A percentile compares a stretch with the other conserved stretches of the same genome.
phyloP scores from a whole-genome alignment of 768 basidiomycete species.

The Dentipellis fragilis region DNA sequence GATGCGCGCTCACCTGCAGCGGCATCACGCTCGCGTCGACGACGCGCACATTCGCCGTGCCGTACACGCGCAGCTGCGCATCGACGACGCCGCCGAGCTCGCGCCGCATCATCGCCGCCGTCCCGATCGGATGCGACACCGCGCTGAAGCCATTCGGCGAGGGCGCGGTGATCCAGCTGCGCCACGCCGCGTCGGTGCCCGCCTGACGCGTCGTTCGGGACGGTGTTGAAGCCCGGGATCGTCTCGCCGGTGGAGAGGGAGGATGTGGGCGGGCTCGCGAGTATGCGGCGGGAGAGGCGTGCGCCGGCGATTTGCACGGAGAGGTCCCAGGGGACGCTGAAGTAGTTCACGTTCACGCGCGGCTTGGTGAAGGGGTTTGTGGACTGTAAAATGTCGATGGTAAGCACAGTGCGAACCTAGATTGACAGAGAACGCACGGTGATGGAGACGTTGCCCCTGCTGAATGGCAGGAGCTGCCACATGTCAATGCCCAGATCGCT shows the following conservation, averaged over 20 bases:
- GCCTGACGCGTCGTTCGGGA: not conserved
- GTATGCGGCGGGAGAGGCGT: conserved; percentile 11
- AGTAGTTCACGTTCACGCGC: conserved; percentile 39
- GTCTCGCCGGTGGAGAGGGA: not conserved
- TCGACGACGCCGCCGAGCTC: conserved; percentile 17
- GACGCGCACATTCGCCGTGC: conserved; percentile 56
- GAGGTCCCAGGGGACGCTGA: conserved; percentile 37
- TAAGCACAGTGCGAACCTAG: too few relatives aligned
- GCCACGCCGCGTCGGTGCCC: not conserved
- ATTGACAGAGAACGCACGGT: conserved; percentile 20
- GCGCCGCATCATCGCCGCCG: conserved; percentile 15
- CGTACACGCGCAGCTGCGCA: conserved; percentile 24
- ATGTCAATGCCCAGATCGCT: conserved; percentile 37
- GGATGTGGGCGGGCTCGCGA: not conserved
- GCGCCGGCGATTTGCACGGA: conserved; percentile 42
- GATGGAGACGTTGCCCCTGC: conserved; percentile 39
- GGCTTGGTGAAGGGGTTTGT: conserved; percentile 39
- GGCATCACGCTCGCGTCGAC: conserved; percentile 63
- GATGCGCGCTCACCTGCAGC: conserved; percentile 13
- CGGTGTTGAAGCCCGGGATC: not conserved
- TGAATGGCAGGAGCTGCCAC: conserved; percentile 49
- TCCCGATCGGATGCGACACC: conserved; percentile 13
- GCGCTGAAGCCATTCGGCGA: not conserved
- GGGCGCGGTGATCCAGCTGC: conserved; percentile 19
- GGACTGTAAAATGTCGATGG: conserved; percentile 21